Conservation (phyloP, 495 filamentous ascomycete genomes). For the Niebla homalea region DNA sequence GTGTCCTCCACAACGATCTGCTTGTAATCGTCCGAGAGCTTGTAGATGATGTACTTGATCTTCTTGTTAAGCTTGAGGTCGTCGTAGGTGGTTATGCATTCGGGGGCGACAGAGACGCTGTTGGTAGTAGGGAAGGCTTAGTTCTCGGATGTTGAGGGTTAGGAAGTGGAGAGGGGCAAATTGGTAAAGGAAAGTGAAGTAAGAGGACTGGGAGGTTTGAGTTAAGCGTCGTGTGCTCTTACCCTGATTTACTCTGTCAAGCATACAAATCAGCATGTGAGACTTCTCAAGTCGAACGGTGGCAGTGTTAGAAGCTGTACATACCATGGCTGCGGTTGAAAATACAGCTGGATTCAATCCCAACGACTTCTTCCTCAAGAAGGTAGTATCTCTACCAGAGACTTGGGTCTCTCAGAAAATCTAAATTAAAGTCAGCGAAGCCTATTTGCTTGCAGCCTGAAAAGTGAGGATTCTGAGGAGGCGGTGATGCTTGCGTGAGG, state of each 20-base stretch:
- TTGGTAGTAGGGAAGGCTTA: neutral
- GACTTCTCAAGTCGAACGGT: neutral
- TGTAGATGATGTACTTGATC: slow-evolving; percentile 94
- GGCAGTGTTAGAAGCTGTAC: neutral
- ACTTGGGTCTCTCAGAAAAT: neutral
- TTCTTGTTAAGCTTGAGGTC: slow-evolving; percentile 81
- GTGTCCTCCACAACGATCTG: slow-evolving; percentile 71
- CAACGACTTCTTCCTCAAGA: neutral
- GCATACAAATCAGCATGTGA: slow-evolving; percentile 1
- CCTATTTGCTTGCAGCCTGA: neutral
- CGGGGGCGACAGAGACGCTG: slow-evolving; percentile 65
- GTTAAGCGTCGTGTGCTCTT: slow-evolving; percentile 24
- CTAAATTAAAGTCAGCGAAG: too few relatives aligned
- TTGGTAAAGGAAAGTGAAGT: neutral
- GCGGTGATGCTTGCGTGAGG: neutral
- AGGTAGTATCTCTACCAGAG: neutral
- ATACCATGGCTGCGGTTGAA: slow-evolving; percentile 3
- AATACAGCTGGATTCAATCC: too few relatives aligned
- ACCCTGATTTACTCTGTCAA: slow-evolving; percentile 56
- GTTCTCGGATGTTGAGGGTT: slow-evolving; percentile 2
- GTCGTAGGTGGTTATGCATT: slow-evolving; percentile 76
- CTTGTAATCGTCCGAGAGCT: slow-evolving; percentile 87
- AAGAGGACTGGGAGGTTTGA: slow-evolving; percentile 11
- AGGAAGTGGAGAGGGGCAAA: slow-evolving; percentile 6
- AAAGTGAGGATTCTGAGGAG: neutral